Base-by-base conservation (phyloP, 2,329 filamentous ascomycete genomes). In the Sporothrix dimorphospora region DNA sequence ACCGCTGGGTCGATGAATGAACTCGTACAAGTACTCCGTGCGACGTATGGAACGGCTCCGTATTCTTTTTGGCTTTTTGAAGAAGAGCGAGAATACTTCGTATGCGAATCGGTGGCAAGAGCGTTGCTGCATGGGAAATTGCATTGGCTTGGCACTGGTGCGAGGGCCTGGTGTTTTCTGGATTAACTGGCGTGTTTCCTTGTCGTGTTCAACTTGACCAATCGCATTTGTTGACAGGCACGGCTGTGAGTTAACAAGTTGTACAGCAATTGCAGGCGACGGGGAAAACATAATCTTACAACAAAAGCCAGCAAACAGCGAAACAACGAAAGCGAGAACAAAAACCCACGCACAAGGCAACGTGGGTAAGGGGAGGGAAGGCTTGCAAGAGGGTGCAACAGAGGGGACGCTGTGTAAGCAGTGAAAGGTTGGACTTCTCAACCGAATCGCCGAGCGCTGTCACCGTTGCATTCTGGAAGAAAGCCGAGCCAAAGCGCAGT, bases 111-210 rank as follows among this genome's bases (percentile, higher is more conserved):
- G 21, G 34, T 63, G 66, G 27, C 30, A 24, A 53, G 65, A 27
- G 47, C 34, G 63, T n/a, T 30, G 66, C 66, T 55, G 34, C 66
- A 42, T 45, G 66, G 66, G 66, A 59, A 70, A 70, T 70, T 57
- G 68, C 8, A 4, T 34, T 27, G 7, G 51, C 68, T 55, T 59
- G 51, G 68, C 67, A 69, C 7, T 40, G 21, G 9, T 45, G 16
- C 8, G 12, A 8, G 16, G 47, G 19, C 47, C 2, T 40, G 55
- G 55, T 53, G n/a, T 27, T 27, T 53, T 53, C 21, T 27, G 49
- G 21, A n/a, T 21, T 53, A 16, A 42, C 57, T 61, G 53, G 27
- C 27, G 24, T 57, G 53, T 45, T 42, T 16, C 57, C 7, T 42
- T 42, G 57, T 34, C 8, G 47, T 21, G 38, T 19, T 59, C 27